These are phyloP conservation scores for Xerocomus spinulosus DNA, from an alignment of 768 basidiomycete species.

Conservation along the genomic window DNA sequence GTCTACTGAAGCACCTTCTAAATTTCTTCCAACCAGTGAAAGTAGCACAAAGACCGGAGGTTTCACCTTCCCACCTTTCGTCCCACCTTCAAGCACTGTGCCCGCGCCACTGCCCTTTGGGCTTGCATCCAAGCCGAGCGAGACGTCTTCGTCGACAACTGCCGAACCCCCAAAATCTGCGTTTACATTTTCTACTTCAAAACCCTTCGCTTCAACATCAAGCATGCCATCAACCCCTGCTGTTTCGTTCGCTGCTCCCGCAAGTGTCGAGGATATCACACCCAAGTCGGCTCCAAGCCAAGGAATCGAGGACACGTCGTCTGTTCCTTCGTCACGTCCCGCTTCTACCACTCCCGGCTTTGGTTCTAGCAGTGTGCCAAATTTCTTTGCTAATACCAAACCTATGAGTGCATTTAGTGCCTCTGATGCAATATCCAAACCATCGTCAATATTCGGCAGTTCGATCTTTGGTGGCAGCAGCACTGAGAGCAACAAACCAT, in stretches of 20 bases:
- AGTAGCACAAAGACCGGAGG: conserved; percentile 16
- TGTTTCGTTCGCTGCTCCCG: conserved; percentile 17
- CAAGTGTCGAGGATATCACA: conserved; percentile 5
- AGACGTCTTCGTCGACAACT: conserved; percentile 12
- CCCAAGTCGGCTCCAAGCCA: conserved; percentile 11
- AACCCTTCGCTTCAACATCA: conserved; percentile 2
- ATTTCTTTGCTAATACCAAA: conserved; percentile 22
- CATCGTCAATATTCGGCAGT: conserved; percentile 23
- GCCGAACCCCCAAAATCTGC: conserved; percentile 27
- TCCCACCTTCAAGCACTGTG: conserved; percentile 16
- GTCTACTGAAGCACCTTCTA: conserved; percentile 13
- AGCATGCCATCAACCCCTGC: conserved; percentile 8
- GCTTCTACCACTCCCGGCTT: conserved; percentile 11
- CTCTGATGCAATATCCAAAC: conserved; percentile 20
- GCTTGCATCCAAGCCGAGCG: conserved; percentile 17
- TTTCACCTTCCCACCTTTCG: conserved; percentile 26
- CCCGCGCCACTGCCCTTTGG: conserved; percentile 11
- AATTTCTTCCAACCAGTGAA: conserved; percentile 12
- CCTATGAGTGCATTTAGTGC: conserved; percentile 14
- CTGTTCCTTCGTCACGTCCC: conserved; percentile 8
- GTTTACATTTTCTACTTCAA: conserved; percentile 23
- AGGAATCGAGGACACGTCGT: conserved; percentile 7
- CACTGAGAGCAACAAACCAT: conserved; percentile 14
- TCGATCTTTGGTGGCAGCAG: conserved; percentile 23
- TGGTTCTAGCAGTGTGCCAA: conserved; percentile 16